Evolutionary conservation across 495 filamentous ascomycete genomes (phyloP), one percentile per base, ranked within the genome.

Genomic region (Daldinia decipiens): DNA sequence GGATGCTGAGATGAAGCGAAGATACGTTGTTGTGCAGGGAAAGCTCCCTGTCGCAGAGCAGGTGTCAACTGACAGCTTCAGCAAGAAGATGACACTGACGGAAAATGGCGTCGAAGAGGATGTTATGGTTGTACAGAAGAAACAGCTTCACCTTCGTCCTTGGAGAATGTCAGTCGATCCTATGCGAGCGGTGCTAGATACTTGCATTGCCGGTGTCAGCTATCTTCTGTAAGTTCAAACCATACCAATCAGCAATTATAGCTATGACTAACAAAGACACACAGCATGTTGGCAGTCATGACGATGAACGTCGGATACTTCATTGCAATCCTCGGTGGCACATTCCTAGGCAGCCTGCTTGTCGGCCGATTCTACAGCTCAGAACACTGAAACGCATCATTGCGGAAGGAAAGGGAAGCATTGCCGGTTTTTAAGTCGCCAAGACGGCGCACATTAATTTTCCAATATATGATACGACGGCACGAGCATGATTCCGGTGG

Each of bases 251-350:
- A 45, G 31, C 17, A 1, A 21, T 24, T 27, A 5, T 24, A 2
- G 17, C 12, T 24, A 7, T 15, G 19, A 24, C 74, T 77, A 68
- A 77, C 64, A 43, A 62, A 69, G 6, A 45, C 64, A 45, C 64
- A 31, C 65, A 98, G 95, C 56, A 98, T 98, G 95, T 83, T 98
- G 81, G 94, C 92, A n/a, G 92, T 97, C 72, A 98, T 98, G 95
- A 95, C 93, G 3, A 87, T 95, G 87, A 98, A 98, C 74, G 87
- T 98, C 50, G 95, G 95, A n/a, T 98, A 97, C 75, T 98, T 97
- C 80, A 80, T 94, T 27, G 93, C 94, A 1, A 87, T 97, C 0
- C 87, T 98, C 24, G 91, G 81, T 5, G 95, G 95, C 5, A 86
- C 88, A 1, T 97, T 97, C 76, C 72, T 95, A 4, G 95, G 95